Evolutionary conservation across 305 asterid genomes (phyloP).

Genomic region (Withania somnifera): DNA sequence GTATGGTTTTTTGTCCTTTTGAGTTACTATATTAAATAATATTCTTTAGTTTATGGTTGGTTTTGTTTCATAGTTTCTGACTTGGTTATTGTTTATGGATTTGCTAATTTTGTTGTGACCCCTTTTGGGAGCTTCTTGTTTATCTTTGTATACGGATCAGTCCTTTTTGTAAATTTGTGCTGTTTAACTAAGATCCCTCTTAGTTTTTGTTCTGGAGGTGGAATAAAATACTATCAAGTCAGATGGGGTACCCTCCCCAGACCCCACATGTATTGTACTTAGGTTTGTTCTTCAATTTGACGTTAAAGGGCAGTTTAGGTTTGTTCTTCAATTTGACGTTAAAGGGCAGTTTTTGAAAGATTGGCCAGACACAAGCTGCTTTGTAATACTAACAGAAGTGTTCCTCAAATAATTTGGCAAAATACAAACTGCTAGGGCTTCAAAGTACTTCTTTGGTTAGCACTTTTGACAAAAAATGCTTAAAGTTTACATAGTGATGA

Average conservation of each 20-base stretch:
- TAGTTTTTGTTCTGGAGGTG: background rate
- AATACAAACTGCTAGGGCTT: background rate
- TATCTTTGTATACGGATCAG: background rate
- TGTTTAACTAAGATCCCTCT: background rate
- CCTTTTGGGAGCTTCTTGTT: background rate
- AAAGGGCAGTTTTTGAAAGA: background rate
- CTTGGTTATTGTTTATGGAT: background rate
- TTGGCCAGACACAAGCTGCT: background rate
- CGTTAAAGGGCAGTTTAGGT: no score
- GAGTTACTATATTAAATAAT: background rate
- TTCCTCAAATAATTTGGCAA: background rate
- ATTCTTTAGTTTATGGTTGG: background rate
- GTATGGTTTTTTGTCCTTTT: background rate
- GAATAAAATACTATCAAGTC: no score
- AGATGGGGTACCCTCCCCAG: no score
- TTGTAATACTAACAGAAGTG: background rate
- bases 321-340: background rate
- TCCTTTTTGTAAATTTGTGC: background rate
- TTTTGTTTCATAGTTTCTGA: background rate
- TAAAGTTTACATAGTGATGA: background rate
- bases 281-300: no score
- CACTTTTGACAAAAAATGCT: background rate
- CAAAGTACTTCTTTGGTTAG: background rate
- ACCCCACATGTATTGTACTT: no score
- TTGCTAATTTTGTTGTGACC: background rate